A percentile compares a stretch with the other conserved stretches of the same genome.
phyloP scores from a whole-genome alignment of 352 stramenopile species.

The Elongisporangium anandrum region DNA sequence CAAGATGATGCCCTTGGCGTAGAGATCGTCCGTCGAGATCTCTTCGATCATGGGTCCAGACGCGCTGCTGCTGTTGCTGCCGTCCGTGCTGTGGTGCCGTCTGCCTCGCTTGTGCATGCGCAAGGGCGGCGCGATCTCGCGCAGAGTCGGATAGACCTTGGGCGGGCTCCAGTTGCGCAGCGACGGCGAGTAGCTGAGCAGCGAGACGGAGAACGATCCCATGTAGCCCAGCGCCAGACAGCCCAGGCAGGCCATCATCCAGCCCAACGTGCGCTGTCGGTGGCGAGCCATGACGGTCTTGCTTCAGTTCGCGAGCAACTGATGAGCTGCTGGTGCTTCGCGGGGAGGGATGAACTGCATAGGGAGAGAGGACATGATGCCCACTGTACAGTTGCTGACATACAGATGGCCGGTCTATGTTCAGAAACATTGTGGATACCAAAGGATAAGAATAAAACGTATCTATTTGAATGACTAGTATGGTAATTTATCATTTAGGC shows the following conservation, averaged over 20 bases:
- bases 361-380: neutral
- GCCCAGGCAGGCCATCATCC: constrained; percentile 32
- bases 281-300: neutral
- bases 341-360: neutral
- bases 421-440: neutral
- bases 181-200: constrained; percentile 11
- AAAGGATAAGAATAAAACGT: neutral
- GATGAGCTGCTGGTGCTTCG: neutral
- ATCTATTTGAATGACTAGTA: neutral
- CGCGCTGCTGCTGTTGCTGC: neutral
- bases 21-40: constrained; percentile 5
- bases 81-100: neutral
- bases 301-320: neutral
- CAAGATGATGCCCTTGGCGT: constrained; percentile 26
- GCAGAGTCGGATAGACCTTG: constrained; percentile 6
- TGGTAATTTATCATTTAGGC: no score
- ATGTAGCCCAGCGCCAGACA: constrained; percentile 33
- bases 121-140: constrained; percentile 2
- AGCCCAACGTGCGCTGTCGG: constrained; percentile 17
- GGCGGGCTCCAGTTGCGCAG: neutral
- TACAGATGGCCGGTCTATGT: neutral
- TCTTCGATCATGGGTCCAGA: neutral
- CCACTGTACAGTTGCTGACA: neutral
- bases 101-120: neutral
- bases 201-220: constrained; percentile 21